Percentiles rank a stretch among this genome's conserved stretches.
These are phyloP conservation scores for Prunus mongolica DNA, from an alignment of 306 rosid species.

Conservation along the genomic window DNA sequence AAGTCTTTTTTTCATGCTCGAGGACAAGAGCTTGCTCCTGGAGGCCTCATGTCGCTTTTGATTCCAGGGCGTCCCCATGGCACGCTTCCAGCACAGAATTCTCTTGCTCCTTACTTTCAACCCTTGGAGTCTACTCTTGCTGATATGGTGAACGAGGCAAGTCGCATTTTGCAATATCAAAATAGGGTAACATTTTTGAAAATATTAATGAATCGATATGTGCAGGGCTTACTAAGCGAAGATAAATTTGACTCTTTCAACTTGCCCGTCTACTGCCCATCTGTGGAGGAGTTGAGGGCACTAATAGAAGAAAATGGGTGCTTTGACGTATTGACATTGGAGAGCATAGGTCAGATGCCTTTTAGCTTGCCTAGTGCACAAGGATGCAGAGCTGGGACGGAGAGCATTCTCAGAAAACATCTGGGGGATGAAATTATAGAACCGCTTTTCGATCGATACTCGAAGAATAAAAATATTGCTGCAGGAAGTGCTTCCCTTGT, in stretches of 20 bases:
- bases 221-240: neutral
- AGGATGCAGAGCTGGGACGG: neutral
- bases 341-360: neutral
- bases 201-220: neutral
- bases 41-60: conserved; percentile 4
- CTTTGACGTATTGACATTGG: neutral
- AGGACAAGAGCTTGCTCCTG: conserved; percentile 16
- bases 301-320: neutral
- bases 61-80: neutral
- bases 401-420: neutral
- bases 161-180: too few relatives aligned
- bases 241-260: conserved; percentile 20
- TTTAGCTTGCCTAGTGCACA: neutral
- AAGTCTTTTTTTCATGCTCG: neutral
- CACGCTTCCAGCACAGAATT: neutral
- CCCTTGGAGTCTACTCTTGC: conserved; percentile 3
- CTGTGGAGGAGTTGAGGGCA: neutral
- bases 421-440: neutral
- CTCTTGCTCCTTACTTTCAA: neutral
- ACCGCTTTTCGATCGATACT: neutral
- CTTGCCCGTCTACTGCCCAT: conserved; percentile 10
- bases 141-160: conserved; percentile 8
- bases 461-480: neutral
- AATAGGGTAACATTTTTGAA: neutral
- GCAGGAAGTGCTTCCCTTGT: neutral